Base-by-base conservation (phyloP, 352 stramenopile species). In the Phytophthora pisi region DNA sequence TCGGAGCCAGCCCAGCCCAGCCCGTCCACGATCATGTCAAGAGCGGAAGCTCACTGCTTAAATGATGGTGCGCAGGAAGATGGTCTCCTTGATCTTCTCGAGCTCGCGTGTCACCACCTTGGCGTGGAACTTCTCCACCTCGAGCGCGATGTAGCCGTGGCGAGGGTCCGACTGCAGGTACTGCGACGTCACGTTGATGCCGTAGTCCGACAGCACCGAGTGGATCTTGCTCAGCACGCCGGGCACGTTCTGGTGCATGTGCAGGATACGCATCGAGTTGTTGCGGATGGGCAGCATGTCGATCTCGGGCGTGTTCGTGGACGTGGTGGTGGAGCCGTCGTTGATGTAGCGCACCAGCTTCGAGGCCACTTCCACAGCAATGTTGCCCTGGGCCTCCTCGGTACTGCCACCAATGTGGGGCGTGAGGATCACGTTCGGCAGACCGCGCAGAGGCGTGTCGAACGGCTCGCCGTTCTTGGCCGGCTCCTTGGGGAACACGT, bases 401-500 rank as follows among this genome's bases (percentile, higher is more conserved):
- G 97, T 99, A 55, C 90, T 98, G 18, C 96, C 97, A 51, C 97
- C 97, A 66, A 99, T 96, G 70, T 99, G 97, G 2, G 97, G 97
- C 47, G 97, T 95, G 49, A 98, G 79, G 57, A 98, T 96, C 52
- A 98, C 83, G 70, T 98, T 98, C 20, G 90, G 81, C 70, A 98
- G 88, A 50, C 94, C 88, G 57, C 89, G 93, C 57, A 98, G 78
- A 6, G 83, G 81, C 51, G 84, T 97, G 38, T 95, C 87, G 64
- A 93, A 95, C 40, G 83, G 64, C 61, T 92, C 78, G 40, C 88
- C 88, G 60, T 98, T 95, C 61, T 90, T 89, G 10, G 83, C 70
- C 0, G 95, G 93, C 72, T 98, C 93, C 36, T 89, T 76, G 6
- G 89, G 86, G 70, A 97, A 98, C 54, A 98, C 92, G 65, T 98